phyloP scores from a whole-genome alignment of 495 filamentous ascomycete species.

The Saxophila tyrrhenica region DNA sequence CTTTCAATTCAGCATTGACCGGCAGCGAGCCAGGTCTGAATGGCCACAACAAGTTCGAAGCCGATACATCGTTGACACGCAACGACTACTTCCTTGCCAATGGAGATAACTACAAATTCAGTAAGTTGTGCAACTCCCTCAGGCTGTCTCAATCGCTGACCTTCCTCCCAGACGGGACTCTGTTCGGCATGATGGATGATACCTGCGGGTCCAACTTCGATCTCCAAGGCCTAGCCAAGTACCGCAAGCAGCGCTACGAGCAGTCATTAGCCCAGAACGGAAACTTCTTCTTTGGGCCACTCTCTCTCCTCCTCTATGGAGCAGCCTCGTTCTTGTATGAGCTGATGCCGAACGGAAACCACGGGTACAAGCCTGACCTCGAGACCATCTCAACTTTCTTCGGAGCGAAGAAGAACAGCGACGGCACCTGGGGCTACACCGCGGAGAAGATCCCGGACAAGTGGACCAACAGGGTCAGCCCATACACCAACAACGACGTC shows the following conservation, averaged over 20 bases:
- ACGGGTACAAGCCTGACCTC: conserved; percentile 24
- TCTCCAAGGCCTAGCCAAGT: conserved; percentile 25
- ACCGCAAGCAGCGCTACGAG: conserved; percentile 30
- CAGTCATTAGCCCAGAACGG: conserved; percentile 27
- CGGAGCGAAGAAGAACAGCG: conserved; percentile 24
- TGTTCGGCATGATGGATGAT: conserved; percentile 29
- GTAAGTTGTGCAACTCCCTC: background rate
- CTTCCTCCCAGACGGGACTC: conserved; percentile 26
- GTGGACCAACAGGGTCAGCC: conserved; percentile 30
- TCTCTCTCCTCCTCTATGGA: conserved; percentile 28
- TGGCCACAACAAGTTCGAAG: conserved; percentile 37
- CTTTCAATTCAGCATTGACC: conserved; percentile 24
- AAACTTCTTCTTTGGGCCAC: conserved; percentile 33
- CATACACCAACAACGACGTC: conserved; percentile 26
- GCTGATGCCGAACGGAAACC: conserved; percentile 25
- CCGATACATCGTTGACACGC: conserved; percentile 32
- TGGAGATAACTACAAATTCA: conserved; percentile 27
- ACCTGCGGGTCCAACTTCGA: conserved; percentile 26
- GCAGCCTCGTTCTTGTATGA: conserved; percentile 35
- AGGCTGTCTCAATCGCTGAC: conserved; percentile 17
- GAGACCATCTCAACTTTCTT: conserved; percentile 32
- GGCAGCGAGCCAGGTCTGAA: conserved; percentile 31
- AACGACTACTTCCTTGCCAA: conserved; percentile 32
- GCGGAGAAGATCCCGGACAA: conserved; percentile 31
- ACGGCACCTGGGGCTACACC: conserved; percentile 28